These are phyloP conservation scores for Leishmania turanica DNA, from an alignment of 208 protist species.

Conservation along the genomic window DNA sequence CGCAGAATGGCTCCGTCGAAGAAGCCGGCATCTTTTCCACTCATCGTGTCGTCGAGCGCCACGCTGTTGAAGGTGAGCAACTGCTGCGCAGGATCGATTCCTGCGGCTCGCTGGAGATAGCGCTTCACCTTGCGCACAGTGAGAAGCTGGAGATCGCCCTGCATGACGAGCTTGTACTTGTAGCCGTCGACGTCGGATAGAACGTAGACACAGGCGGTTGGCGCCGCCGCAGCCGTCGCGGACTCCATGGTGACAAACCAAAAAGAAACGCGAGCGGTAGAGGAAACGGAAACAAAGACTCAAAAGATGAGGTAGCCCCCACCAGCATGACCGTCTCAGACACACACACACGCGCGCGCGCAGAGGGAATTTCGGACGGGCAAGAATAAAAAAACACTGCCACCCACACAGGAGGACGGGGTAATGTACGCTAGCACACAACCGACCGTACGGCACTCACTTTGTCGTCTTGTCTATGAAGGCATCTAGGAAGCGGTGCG, in stretches of 20 bases:
- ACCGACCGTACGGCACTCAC: not conserved
- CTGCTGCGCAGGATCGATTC: slow-evolving; percentile 47
- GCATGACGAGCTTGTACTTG: slow-evolving; percentile 85
- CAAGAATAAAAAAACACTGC: not conserved
- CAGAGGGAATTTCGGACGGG: not conserved
- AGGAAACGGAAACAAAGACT: slow-evolving; percentile 7
- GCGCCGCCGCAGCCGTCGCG: not conserved
- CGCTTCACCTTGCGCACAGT: slow-evolving; percentile 60
- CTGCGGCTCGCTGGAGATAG: slow-evolving; percentile 69
- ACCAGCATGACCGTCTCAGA: not conserved
- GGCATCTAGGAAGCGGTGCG: not conserved
- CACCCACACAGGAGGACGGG: not conserved
- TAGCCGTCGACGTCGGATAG: slow-evolving; percentile 74
- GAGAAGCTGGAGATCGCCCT: slow-evolving; percentile 60
- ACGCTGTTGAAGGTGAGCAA: slow-evolving; percentile 54
- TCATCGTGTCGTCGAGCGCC: slow-evolving; percentile 34
- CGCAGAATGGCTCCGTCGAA: slow-evolving; percentile 58
- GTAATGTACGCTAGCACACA: not conserved
- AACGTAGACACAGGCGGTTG: slow-evolving; percentile 50
- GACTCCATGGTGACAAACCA: not conserved
- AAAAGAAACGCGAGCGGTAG: not conserved
- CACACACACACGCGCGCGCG: not conserved
- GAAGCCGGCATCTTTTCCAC: slow-evolving; percentile 56
- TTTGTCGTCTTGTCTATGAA: not conserved
- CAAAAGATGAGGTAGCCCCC: not conserved